Evolutionary conservation across 768 basidiomycete species (phyloP).

Genomic region (Mycena kentingensis): DNA sequence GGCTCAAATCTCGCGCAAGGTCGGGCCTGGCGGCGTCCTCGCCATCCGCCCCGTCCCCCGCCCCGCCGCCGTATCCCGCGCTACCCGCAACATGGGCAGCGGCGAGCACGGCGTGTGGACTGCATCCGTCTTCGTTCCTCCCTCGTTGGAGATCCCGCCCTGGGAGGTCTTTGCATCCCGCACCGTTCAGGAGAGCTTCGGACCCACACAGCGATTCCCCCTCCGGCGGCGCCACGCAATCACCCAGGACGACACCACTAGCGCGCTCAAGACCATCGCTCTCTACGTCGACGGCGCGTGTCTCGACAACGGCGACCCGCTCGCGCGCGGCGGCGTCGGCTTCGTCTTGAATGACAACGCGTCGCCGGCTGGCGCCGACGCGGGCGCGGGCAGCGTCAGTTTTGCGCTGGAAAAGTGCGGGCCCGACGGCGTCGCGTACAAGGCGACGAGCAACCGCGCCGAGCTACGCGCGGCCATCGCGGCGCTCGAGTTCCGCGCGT

Average conservation of each 20-base stretch:
- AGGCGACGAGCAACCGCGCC: conserved; percentile 37
- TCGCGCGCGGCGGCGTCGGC: conserved; percentile 5
- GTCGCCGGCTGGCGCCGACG: too few species aligned
- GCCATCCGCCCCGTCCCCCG: too few species aligned
- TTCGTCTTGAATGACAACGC: conserved; percentile 9
- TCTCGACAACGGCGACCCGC: not conserved
- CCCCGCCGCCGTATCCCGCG: too few species aligned
- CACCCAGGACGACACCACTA: conserved; percentile 2
- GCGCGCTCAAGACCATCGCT: conserved; percentile 7
- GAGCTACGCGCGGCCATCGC: conserved; percentile 35
- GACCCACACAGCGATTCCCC: conserved; percentile 1
- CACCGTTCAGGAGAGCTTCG: not conserved
- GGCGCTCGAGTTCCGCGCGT: conserved; percentile 25
- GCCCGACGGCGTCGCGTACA: conserved; percentile 1
- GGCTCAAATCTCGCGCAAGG: too few species aligned
- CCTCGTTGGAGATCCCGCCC: conserved; percentile 5
- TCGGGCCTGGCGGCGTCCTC: too few species aligned
- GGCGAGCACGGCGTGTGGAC: conserved; percentile 13
- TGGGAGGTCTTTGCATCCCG: conserved; percentile 1
- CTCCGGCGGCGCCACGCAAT: conserved; percentile 9
- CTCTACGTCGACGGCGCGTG: conserved; percentile 18
- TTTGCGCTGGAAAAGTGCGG: conserved; percentile 5
- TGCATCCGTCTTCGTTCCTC: conserved; percentile 5
- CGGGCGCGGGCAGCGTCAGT: not conserved
- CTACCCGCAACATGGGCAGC: too few species aligned